Base-by-base conservation (phyloP, 176 grass and related monocot genomes). In the Carex littledalei region DNA sequence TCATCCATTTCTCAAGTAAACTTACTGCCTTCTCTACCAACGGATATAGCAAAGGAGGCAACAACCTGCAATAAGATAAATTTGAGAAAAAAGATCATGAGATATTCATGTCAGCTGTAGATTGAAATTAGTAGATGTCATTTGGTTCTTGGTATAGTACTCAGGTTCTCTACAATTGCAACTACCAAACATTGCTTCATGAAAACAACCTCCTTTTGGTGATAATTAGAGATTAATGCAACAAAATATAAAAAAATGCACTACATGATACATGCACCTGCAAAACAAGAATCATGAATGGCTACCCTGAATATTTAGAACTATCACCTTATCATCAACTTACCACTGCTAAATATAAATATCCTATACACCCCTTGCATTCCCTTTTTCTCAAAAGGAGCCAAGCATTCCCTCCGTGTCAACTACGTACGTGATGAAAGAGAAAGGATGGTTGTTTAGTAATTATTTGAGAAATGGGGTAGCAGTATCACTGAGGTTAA, bases 31-130 rank as follows among this genome's bases (percentile, higher is more conserved):
- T 31, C 49, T 55, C 12, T 56, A 14, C 49, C 73, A 78, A 17
- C 1, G 9, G 13, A 56, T 60, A 78, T 55, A 18, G n/a, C 6
- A 32, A 74, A 52, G 43, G 74, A 55, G 12, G 14, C 32, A 10
- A 71, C 35, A 71, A 78, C 21, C 74, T 78, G 74, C 49, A 78
- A 78, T 54, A 76, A 53, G 69, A 73, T 9, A 39, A 43, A 75
- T 20, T 52, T 56, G 50, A 54, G 18, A 16, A 17, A 78, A 78
- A 78, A 29, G 21, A 52, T 18, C 24, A 78, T 15, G 10, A 77
- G 14, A 29, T 77, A 54, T 29, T 54, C 12, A 54, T 31, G 21
- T 77, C n/a, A 77, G 5, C 10, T 55, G 4, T 56, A 78, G 4
- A 56, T 56, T 17, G 73, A 55, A 78, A 56, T 31, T 21, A 78